A percentile compares a stretch with the other conserved stretches of the same genome.
Evolutionary conservation across 192 early-diverging fungal genomes (phyloP).

Genomic region (Mortierella antarctica): DNA sequence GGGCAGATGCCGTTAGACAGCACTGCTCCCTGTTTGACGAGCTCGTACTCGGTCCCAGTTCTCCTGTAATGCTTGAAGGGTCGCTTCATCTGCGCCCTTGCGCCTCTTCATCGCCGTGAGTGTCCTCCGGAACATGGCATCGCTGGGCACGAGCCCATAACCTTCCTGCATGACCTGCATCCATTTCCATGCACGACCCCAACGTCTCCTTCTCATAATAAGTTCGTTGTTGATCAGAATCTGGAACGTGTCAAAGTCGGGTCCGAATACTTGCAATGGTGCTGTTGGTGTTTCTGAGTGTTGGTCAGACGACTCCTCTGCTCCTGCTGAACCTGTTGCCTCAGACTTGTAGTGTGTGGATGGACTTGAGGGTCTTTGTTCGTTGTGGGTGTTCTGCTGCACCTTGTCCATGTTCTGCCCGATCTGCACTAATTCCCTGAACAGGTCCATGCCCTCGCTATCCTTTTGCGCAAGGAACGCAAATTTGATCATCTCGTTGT

Average conservation of each 20-base stretch:
- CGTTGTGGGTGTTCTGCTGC: neutral
- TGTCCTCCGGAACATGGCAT: constrained; percentile 35
- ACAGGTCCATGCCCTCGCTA: constrained; percentile 30
- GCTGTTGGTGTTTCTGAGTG: neutral
- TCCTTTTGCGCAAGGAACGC: constrained; percentile 36
- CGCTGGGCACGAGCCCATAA: constrained; percentile 40
- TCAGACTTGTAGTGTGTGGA: no score
- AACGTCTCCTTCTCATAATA: constrained; percentile 26
- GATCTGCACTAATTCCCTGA: constrained; percentile 41
- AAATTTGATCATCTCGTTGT: constrained; percentile 54
- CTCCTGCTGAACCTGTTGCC: neutral
- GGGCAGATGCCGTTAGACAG: no score
- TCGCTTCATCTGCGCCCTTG: constrained; percentile 16
- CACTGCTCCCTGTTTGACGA: neutral
- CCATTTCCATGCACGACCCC: constrained; percentile 46
- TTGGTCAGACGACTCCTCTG: neutral
- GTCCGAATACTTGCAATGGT: constrained; percentile 16
- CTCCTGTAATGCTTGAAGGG: constrained; percentile 15
- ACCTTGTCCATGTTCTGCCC: constrained; percentile 27
- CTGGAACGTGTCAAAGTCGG: constrained; percentile 37
- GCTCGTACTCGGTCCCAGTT: constrained; percentile 32
- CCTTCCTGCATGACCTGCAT: constrained; percentile 43
- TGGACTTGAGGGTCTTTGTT: neutral
- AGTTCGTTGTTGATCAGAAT: constrained; percentile 46
- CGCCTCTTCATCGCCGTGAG: constrained; percentile 27